These are phyloP conservation scores for Magnusiomyces clavatus DNA, from an alignment of 1,139 yeast species.

Conservation along the genomic window DNA sequence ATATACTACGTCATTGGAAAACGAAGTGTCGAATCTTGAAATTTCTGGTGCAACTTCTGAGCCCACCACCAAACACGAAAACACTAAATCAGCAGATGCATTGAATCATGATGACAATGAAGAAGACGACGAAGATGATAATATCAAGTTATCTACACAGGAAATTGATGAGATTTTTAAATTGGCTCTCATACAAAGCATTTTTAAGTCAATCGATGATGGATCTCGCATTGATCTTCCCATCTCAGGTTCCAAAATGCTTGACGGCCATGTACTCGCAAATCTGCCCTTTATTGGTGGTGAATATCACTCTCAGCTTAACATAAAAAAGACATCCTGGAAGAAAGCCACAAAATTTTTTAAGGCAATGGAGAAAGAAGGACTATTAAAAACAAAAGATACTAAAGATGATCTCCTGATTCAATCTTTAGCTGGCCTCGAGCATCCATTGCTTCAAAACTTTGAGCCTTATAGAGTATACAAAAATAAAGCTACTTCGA, in stretches of 20 bases:
- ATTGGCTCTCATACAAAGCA: constrained; percentile 59
- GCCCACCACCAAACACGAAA: constrained; percentile 3
- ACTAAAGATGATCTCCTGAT: constrained; percentile 69
- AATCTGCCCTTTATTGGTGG: constrained; percentile 50
- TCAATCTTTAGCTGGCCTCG: constrained; percentile 42
- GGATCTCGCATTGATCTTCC: constrained; percentile 46
- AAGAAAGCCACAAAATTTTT: constrained; percentile 79
- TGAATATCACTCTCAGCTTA: constrained; percentile 44
- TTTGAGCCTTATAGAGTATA: constrained; percentile 57
- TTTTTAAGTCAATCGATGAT: constrained; percentile 49
- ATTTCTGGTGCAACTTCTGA: not conserved
- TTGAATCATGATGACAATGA: not conserved
- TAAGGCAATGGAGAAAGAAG: constrained; percentile 75
- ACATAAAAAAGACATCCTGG: constrained; percentile 80
- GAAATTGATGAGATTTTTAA: constrained; percentile 76
- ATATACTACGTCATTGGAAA: constrained; percentile 12
- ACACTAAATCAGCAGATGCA: constrained; percentile 9
- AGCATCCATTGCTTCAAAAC: constrained; percentile 43
- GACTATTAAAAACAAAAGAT: constrained; percentile 59
- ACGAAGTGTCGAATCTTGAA: constrained; percentile 13
- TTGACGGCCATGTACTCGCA: constrained; percentile 58
- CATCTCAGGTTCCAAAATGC: constrained; percentile 55
- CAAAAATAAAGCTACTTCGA: constrained; percentile 22
- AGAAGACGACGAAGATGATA: constrained; percentile 4
- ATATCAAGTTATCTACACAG: constrained; percentile 42